Evolutionary conservation across 805 yeast species (phyloP).

Genomic region (Zygosaccharomyces kombuchaensis): DNA sequence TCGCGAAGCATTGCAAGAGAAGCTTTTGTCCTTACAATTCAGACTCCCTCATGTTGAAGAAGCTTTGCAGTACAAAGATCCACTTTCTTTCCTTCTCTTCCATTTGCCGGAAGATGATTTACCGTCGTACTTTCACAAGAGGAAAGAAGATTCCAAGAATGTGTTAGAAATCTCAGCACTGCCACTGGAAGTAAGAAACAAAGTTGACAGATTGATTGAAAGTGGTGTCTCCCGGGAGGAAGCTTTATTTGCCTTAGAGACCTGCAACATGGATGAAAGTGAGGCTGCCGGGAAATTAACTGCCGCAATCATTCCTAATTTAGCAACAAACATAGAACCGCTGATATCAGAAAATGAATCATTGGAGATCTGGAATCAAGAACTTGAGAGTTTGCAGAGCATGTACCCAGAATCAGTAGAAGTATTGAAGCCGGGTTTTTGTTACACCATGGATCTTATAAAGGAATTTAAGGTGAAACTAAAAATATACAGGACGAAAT

Average conservation of each 20-base stretch:
- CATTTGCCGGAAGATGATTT: conserved; percentile 94
- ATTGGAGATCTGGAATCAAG: conserved; percentile 64
- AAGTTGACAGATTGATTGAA: conserved; percentile 51
- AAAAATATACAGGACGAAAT: conserved; percentile 43
- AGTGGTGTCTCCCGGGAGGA: conserved; percentile 72
- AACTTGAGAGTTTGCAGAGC: conserved; percentile 59
- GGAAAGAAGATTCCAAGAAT: conserved; percentile 53
- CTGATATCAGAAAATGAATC: conserved; percentile 31
- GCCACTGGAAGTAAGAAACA: conserved; percentile 46
- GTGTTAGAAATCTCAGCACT: conserved; percentile 44
- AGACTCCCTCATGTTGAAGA: conserved; percentile 65
- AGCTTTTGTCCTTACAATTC: conserved; percentile 56
- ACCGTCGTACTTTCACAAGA: conserved; percentile 59
- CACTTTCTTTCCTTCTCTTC: conserved; percentile 54
- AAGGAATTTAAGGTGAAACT: conserved; percentile 32
- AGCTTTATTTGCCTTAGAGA: conserved; percentile 46
- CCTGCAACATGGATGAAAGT: conserved; percentile 43
- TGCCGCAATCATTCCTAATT: conserved; percentile 28
- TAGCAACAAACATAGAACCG: conserved; percentile 12
- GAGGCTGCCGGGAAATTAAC: conserved; percentile 50
- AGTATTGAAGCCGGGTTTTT: conserved; percentile 27
- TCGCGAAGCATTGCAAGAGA: conserved; percentile 24
- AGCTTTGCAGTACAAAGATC: conserved; percentile 55
- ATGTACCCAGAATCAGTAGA: conserved; percentile 50
- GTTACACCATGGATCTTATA: conserved; percentile 33